These are phyloP conservation scores for Picea glauca DNA, from an alignment of 75 land plant species.

Conservation along the genomic window DNA sequence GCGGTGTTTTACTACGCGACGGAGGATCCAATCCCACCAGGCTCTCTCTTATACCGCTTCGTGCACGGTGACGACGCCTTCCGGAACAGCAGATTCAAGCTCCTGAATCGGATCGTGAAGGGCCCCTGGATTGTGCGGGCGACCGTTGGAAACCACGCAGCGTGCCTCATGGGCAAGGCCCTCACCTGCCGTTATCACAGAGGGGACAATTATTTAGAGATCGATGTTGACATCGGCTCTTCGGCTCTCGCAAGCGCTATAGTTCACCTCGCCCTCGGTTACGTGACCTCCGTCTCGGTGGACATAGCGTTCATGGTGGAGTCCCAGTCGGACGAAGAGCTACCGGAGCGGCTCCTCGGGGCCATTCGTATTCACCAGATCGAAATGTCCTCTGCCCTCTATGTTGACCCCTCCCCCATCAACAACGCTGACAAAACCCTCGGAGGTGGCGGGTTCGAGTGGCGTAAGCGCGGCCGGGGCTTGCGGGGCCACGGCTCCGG, in stretches of 20 bases:
- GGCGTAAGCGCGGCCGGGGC: too few species aligned
- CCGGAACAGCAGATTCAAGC: conserved; percentile 41
- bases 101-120: conserved; percentile 35
- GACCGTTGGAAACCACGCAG: conserved; percentile 48
- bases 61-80: conserved; percentile 47
- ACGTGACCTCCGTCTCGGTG: conserved; percentile 33
- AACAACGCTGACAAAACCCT: too few species aligned
- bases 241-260: conserved; percentile 45
- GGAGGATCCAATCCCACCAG: conserved; percentile 27
- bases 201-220: conserved; percentile 42
- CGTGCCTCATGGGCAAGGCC: conserved; percentile 46
- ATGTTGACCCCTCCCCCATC: background rate
- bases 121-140: conserved; percentile 57
- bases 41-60: conserved; percentile 41
- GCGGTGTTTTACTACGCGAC: conserved; percentile 47
- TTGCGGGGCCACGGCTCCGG: too few species aligned
- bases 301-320: conserved; percentile 48
- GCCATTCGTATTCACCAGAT: conserved; percentile 43
- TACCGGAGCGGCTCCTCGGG: conserved; percentile 40
- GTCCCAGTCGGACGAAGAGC: conserved; percentile 33
- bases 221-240: conserved; percentile 50
- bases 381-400: conserved; percentile 34
- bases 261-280: conserved; percentile 43
- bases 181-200: conserved; percentile 36
- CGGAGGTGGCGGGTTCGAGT: too few species aligned